Evolutionary conservation across 2,329 filamentous ascomycete species (phyloP), one percentile per base, ranked within the genome.

Genomic region (Gnomoniopsis sp.): DNA sequence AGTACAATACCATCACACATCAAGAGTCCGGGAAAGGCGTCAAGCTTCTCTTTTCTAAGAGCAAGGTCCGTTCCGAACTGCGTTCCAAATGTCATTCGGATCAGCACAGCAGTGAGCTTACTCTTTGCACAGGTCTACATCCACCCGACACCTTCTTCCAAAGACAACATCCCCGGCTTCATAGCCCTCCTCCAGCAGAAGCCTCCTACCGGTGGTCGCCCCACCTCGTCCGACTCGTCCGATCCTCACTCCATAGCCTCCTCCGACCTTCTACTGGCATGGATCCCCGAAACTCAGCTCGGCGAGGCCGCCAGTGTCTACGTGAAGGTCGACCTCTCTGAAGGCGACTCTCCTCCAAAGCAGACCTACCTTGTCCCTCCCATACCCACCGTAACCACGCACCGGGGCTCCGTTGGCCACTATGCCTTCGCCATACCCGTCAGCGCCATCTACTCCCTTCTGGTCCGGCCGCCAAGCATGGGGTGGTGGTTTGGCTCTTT

Each of bases 401-500:
- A 93, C 70, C 81, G 82, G 61, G 84, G 84, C 48, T 83, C 88
- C 0, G 77, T 86, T 51, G 93, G 93, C 3, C 85, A 89, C 50
- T 97, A 96, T 71, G 87, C 95, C 1, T 99, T 99, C 70, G 92
- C 93, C 1, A 83, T 99, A 6, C 95, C 95, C 1, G 83, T 98
- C 33, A 91, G 86, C 65, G 90, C 93, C 63, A 88, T 99, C 61
- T 99, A 96, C 74, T 96, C 91, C 30, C 80, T 99, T 6, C 81
- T 96, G 8, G 88, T 99, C 43, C 86, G 95, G 2, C 93, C 93
- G 3, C 96, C 95, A 6, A 97, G 91, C 71, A 76, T 96, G 8
- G 96, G 95, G 17, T 99, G 95, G 96, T 99, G 95, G 95, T 97
- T 96, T 71, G 95, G 95, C 36, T 96, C 92, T 63, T 76, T 99